Percentiles rank a stretch among this genome's conserved stretches.
Evolutionary conservation across 2,329 filamentous ascomycete genomes (phyloP).

Genomic region (Knoxdaviesia proteae): DNA sequence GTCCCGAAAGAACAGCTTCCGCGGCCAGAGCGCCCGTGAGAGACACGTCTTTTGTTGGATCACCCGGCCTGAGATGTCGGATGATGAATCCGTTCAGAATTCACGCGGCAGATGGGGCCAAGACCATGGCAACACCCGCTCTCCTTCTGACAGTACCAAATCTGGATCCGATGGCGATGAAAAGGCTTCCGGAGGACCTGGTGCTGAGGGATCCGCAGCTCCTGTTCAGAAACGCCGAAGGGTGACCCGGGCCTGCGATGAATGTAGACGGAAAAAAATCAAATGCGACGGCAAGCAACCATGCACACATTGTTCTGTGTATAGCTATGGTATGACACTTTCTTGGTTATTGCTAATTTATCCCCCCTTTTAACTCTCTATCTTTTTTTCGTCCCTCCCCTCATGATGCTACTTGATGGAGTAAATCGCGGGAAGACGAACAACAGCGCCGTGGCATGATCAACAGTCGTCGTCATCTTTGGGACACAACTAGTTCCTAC

Average conservation of each 20-base stretch:
- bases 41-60: no score
- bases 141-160: slow-evolving; percentile 20
- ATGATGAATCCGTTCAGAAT: no score
- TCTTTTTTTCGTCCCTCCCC: background rate
- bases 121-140: slow-evolving; percentile 12
- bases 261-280: slow-evolving; percentile 70
- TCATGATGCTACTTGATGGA: background rate
- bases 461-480: no score
- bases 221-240: slow-evolving; percentile 58
- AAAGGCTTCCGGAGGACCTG: slow-evolving; percentile 7
- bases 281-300: slow-evolving; percentile 76
- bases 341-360: background rate
- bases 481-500: no score
- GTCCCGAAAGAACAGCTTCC: no score
- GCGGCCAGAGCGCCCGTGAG: no score
- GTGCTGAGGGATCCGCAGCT: slow-evolving; percentile 17
- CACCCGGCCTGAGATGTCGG: no score
- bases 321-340: slow-evolving; percentile 70
- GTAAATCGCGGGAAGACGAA: no score
- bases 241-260: slow-evolving; percentile 64
- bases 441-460: no score
- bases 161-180: slow-evolving; percentile 21
- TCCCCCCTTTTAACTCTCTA: background rate
- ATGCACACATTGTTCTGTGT: slow-evolving; percentile 91
- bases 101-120: no score